phyloP scores from a whole-genome alignment of 2,329 filamentous ascomycete genomes.

The Pseudonectria foliicola region DNA sequence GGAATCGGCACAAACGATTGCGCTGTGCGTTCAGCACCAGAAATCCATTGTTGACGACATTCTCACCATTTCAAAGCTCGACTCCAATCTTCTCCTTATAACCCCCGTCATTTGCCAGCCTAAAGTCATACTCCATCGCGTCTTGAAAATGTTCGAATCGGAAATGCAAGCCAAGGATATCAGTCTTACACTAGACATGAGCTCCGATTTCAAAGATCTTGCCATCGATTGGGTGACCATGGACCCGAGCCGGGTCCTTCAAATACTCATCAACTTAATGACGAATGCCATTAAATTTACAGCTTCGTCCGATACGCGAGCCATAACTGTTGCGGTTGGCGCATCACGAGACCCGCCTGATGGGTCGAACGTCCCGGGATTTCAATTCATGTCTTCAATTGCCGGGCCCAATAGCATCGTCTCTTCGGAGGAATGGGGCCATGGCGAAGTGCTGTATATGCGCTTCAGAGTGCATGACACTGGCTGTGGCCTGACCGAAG shows the following conservation, averaged over 20 bases:
- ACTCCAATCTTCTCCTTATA: slow-evolving; percentile 64
- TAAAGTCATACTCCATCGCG: slow-evolving; percentile 53
- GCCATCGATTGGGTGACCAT: slow-evolving; percentile 57
- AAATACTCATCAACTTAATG: slow-evolving; percentile 70
- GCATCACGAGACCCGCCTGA: slow-evolving; percentile 27
- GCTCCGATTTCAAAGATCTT: slow-evolving; percentile 47
- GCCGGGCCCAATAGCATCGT: slow-evolving; percentile 7
- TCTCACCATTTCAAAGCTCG: slow-evolving; percentile 64
- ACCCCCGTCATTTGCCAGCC: slow-evolving; percentile 62
- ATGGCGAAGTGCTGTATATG: slow-evolving; percentile 28
- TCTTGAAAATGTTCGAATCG: slow-evolving; percentile 68
- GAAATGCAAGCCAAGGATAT: slow-evolving; percentile 63
- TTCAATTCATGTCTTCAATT: slow-evolving; percentile 6
- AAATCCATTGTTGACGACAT: slow-evolving; percentile 69
- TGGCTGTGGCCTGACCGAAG: slow-evolving; percentile 53
- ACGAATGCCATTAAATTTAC: slow-evolving; percentile 80
- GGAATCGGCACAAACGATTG: slow-evolving; percentile 67
- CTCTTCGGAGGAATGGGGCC: slow-evolving; percentile 24
- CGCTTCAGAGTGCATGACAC: slow-evolving; percentile 56
- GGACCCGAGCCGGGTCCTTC: slow-evolving; percentile 67
- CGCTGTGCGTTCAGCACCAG: slow-evolving; percentile 68
- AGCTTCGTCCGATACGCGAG: slow-evolving; percentile 17
- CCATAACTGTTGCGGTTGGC: slow-evolving; percentile 43
- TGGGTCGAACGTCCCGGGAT: neutral
- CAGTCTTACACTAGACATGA: slow-evolving; percentile 52